Evolutionary conservation across 129 eudicot species (phyloP).

Genomic region (Glebionis coronaria): DNA sequence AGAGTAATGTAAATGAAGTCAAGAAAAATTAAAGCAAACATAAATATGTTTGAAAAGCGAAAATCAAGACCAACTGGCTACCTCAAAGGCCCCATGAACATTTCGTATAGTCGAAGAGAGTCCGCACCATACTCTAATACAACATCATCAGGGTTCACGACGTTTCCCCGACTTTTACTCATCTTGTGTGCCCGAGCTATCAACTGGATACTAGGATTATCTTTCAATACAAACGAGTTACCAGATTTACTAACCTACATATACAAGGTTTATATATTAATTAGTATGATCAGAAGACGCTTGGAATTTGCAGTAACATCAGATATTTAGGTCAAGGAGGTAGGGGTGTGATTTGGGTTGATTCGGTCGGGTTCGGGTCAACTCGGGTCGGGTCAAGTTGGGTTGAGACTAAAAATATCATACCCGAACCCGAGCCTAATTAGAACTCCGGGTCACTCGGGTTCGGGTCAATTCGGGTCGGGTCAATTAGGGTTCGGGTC

Average conservation of each 20-base stretch:
- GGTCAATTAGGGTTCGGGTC: too few relatives aligned
- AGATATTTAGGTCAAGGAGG: not conserved
- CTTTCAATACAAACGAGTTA: slow-evolving; percentile 78
- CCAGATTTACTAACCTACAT: slow-evolving; percentile 73
- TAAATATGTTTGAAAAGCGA: not conserved
- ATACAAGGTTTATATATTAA: not conserved
- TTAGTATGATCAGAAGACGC: slow-evolving; percentile 6
- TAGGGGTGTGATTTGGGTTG: too few relatives aligned
- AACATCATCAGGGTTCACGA: slow-evolving; percentile 93
- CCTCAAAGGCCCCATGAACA: slow-evolving; percentile 99
- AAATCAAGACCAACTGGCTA: slow-evolving; percentile 18
- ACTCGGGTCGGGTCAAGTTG: too few relatives aligned
- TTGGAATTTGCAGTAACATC: not conserved
- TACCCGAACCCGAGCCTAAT: too few relatives aligned
- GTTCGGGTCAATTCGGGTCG: too few relatives aligned
- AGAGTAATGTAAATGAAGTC: slow-evolving; percentile 12
- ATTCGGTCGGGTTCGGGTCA: too few relatives aligned
- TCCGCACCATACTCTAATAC: slow-evolving; percentile 91
- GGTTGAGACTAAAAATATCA: too few relatives aligned
- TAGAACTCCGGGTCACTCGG: too few relatives aligned
- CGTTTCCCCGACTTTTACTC: slow-evolving; percentile 99
- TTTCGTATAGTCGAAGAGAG: slow-evolving; percentile 91
- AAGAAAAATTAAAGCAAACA: slow-evolving; percentile 14
- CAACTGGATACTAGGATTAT: slow-evolving; percentile 62
- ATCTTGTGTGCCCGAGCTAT: slow-evolving; percentile 89